Evolutionary conservation across 2,329 filamentous ascomycete genomes (phyloP).

Genomic region (Tothia fuscella): DNA sequence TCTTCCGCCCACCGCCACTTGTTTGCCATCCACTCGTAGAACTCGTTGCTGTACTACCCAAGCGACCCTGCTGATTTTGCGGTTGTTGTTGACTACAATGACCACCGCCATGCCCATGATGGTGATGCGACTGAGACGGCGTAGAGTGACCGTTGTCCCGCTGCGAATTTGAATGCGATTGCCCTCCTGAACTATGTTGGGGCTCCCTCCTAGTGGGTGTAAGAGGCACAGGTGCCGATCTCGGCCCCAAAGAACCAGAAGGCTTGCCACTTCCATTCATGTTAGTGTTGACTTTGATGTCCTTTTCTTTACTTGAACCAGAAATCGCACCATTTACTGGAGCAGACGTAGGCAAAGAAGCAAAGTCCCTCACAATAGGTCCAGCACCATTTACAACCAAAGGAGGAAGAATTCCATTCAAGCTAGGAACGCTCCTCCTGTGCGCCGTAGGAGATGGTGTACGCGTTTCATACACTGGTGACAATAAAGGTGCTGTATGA

Average conservation of each 20-base stretch:
- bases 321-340: no score
- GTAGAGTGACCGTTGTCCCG: not conserved
- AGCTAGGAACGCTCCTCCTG: constrained; percentile 38
- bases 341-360: no score
- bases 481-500: constrained; percentile 45
- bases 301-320: no score
- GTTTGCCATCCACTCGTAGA: not conserved
- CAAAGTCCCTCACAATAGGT: not conserved
- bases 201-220: no score
- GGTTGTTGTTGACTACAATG: no score
- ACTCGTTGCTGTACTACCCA: not conserved
- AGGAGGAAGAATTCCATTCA: constrained; percentile 17
- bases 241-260: no score
- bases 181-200: not conserved
- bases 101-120: no score
- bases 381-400: constrained; percentile 11
- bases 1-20: not conserved
- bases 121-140: no score
- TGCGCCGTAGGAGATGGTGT: constrained; percentile 55
- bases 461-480: constrained; percentile 62
- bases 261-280: not conserved
- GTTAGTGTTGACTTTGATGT: not conserved
- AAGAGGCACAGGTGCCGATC: not conserved
- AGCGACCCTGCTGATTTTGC: no score
- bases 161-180: not conserved